phyloP scores from a whole-genome alignment of 2,329 filamentous ascomycete species.

The Aspergillus caelatus region DNA sequence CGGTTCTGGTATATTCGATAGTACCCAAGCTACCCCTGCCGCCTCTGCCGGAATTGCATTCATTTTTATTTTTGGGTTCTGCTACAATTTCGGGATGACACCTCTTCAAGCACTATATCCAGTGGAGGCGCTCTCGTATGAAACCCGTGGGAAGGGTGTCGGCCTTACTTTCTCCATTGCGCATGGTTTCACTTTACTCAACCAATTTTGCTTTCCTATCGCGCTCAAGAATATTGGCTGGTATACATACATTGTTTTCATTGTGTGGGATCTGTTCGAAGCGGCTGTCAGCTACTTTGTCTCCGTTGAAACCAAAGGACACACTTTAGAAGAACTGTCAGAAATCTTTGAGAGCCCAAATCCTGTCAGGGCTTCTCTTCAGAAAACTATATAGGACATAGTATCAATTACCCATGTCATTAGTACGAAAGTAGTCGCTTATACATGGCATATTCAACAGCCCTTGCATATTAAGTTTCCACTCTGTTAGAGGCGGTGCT shows the following conservation, averaged over 20 bases:
- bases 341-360: conserved; percentile 55
- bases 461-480: neutral
- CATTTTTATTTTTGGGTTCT: conserved; percentile 59
- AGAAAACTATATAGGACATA: conserved; percentile 4
- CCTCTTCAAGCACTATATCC: conserved; percentile 54
- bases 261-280: conserved; percentile 34
- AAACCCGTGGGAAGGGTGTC: conserved; percentile 61
- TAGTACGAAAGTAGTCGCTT: neutral
- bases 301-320: conserved; percentile 54
- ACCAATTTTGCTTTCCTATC: conserved; percentile 52
- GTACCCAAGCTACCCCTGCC: conserved; percentile 23
- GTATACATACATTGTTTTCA: conserved; percentile 58
- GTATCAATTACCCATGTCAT: neutral
- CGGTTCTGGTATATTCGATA: conserved; percentile 32
- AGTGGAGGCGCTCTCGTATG: conserved; percentile 57
- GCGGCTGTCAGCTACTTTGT: conserved; percentile 48
- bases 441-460: neutral
- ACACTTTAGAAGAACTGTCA: conserved; percentile 54
- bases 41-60: conserved; percentile 39
- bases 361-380: conserved; percentile 54
- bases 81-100: conserved; percentile 54
- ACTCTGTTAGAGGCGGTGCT: neutral
- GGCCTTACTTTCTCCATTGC: conserved; percentile 52
- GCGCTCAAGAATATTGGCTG: conserved; percentile 55
- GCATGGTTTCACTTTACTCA: conserved; percentile 50